Evolutionary conservation across 2,329 filamentous ascomycete genomes (phyloP).

Genomic region (Penicillium sp.): DNA sequence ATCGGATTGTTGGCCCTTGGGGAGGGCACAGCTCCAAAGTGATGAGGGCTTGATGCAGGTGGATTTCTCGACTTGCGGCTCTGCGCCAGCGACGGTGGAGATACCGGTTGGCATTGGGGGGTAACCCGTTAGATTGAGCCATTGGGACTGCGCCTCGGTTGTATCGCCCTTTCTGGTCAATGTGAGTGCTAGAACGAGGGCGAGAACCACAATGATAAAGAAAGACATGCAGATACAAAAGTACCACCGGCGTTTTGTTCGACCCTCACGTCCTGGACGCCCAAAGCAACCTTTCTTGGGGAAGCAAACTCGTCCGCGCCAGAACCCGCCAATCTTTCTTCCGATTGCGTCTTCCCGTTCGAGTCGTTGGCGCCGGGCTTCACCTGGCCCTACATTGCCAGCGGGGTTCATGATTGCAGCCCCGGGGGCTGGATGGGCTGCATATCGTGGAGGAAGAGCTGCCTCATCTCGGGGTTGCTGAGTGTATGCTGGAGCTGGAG

Average conservation of each 20-base stretch:
- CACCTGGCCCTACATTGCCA: conserved; percentile 39
- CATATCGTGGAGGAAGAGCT: conserved; percentile 33
- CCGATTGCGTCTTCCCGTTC: conserved; percentile 69
- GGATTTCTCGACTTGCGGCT: conserved; percentile 65
- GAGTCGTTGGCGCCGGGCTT: conserved; percentile 60
- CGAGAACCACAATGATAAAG: conserved; percentile 60
- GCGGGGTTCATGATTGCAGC: conserved; percentile 30
- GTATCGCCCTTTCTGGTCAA: conserved; percentile 53
- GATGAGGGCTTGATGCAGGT: conserved; percentile 73
- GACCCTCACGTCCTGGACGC: conserved; percentile 64
- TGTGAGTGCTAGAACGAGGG: conserved; percentile 61
- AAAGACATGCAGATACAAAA: conserved; percentile 56
- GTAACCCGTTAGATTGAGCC: conserved; percentile 84
- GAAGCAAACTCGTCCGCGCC: conserved; percentile 68
- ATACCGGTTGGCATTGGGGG: conserved; percentile 85
- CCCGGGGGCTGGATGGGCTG: conserved; percentile 29
- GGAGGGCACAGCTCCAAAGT: conserved; percentile 83
- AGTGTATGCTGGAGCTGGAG: conserved; percentile 40
- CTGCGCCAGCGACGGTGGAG: conserved; percentile 74
- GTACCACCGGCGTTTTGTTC: conserved; percentile 65
- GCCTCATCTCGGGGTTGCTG: conserved; percentile 33
- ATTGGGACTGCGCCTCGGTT: conserved; percentile 58
- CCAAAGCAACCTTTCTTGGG: conserved; percentile 68
- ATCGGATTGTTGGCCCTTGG: conserved; percentile 72
- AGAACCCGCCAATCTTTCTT: conserved; percentile 62